These are phyloP conservation scores for Syzygium aqueum DNA, from an alignment of 345 rosid genomes.

Conservation along the genomic window DNA sequence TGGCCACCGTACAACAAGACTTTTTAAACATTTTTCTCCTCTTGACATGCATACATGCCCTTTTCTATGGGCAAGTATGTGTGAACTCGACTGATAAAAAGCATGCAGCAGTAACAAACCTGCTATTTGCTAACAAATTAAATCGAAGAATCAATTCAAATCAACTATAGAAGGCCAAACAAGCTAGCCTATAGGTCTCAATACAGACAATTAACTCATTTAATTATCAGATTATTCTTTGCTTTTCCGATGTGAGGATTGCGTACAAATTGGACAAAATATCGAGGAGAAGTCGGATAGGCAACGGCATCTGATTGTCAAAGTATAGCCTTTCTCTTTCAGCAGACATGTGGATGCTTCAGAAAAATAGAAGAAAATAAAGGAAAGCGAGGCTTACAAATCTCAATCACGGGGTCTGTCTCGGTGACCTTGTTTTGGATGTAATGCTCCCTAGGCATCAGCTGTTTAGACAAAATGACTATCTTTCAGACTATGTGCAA, in stretches of 20 bases:
- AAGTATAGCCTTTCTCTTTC: not conserved
- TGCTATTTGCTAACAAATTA: not conserved
- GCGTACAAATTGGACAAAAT: not conserved
- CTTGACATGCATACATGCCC: not conserved
- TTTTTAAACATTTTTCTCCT: not conserved
- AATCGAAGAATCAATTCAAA: not conserved
- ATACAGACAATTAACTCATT: not conserved
- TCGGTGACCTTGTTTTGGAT: not conserved
- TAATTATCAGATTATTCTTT: not conserved
- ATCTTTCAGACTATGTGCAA: not conserved
- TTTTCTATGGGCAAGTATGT: not conserved
- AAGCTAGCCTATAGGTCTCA: not conserved
- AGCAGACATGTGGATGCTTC: not conserved
- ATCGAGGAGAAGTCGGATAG: not conserved
- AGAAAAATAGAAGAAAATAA: not conserved
- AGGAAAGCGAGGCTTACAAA: not conserved
- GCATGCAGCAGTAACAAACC: not conserved
- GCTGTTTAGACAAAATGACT: not conserved
- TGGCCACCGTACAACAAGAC: accelerated
- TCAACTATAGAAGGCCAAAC: not conserved
- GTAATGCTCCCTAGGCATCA: not conserved
- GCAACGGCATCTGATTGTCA: not conserved
- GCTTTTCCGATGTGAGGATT: not conserved
- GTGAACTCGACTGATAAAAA: not conserved
- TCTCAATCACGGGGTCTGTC: not conserved